phyloP scores from a whole-genome alignment of 73 alveolate genomes.

The Paramecium sonneborni region DNA sequence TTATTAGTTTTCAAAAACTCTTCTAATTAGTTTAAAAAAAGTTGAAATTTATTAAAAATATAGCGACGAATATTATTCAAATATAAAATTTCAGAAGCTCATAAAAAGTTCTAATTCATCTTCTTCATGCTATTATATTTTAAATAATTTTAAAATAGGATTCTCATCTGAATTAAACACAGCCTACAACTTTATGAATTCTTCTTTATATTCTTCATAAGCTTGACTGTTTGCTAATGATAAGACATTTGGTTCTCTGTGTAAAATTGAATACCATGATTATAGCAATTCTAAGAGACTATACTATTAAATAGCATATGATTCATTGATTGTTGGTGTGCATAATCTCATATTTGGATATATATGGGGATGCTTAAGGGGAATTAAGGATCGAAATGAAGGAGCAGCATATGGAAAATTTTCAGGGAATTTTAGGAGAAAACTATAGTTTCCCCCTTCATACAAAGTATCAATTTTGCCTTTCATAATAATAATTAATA shows the following conservation, averaged over 20 bases:
- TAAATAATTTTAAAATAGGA: not conserved
- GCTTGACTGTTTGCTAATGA: not conserved
- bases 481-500: not conserved
- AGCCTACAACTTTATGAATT: not conserved
- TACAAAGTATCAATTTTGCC: not conserved
- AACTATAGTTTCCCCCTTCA: not conserved
- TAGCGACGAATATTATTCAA: not conserved
- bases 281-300: not conserved
- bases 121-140: not conserved
- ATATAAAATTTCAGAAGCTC: not conserved
- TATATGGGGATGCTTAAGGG: slow-evolving; percentile 16
- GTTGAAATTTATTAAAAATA: not conserved
- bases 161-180: not conserved
- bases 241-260: not conserved
- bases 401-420: not conserved
- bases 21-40: no score
- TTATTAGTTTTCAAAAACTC: no score
- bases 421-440: not conserved
- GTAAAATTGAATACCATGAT: not conserved
- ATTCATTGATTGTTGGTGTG: not conserved
- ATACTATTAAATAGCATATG: not conserved
- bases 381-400: not conserved
- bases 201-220: not conserved
- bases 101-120: not conserved
- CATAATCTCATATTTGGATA: slow-evolving; percentile 31